Percentiles rank a stretch among this genome's conserved stretches.
These are phyloP conservation scores for Russula abietina DNA, from an alignment of 768 basidiomycete genomes.

Conservation along the genomic window DNA sequence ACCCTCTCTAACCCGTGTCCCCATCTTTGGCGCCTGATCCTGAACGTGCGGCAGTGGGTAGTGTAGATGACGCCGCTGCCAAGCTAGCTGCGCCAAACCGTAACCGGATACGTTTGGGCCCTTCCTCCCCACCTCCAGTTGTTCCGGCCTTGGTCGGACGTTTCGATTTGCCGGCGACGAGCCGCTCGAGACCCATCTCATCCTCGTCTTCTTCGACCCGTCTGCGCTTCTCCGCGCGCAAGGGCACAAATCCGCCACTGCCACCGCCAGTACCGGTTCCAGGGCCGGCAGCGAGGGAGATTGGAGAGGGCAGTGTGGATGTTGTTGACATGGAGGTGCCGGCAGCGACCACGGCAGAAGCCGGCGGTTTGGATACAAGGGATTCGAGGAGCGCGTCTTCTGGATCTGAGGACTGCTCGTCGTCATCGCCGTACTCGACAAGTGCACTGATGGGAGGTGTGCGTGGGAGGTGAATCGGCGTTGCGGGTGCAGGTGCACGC, in stretches of 20 bases:
- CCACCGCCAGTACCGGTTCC: background rate
- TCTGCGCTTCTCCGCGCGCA: slow-evolving; percentile 43
- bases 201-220: slow-evolving; percentile 55
- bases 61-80: slow-evolving; percentile 31
- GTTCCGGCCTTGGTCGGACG: slow-evolving; percentile 19
- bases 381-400: slow-evolving; percentile 51
- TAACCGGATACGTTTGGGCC: slow-evolving; percentile 66
- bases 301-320: background rate
- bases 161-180: slow-evolving; percentile 43
- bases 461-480: slow-evolving; percentile 35
- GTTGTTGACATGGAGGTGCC: background rate
- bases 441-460: slow-evolving; percentile 54
- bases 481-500: slow-evolving; percentile 19
- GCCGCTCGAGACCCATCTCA: slow-evolving; percentile 57
- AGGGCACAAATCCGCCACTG: slow-evolving; percentile 34
- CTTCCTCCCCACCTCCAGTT: slow-evolving; percentile 13
- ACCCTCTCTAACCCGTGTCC: slow-evolving; percentile 52
- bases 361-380: slow-evolving; percentile 37
- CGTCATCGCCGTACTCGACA: slow-evolving; percentile 75
- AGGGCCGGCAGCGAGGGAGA: background rate
- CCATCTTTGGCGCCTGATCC: slow-evolving; percentile 65
- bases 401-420: slow-evolving; percentile 51
- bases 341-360: slow-evolving; percentile 21
- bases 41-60: slow-evolving; percentile 44
- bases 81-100: slow-evolving; percentile 51